These are phyloP conservation scores for Fraxinus cuspidata DNA, from an alignment of 257 asterid species.

Conservation along the genomic window DNA sequence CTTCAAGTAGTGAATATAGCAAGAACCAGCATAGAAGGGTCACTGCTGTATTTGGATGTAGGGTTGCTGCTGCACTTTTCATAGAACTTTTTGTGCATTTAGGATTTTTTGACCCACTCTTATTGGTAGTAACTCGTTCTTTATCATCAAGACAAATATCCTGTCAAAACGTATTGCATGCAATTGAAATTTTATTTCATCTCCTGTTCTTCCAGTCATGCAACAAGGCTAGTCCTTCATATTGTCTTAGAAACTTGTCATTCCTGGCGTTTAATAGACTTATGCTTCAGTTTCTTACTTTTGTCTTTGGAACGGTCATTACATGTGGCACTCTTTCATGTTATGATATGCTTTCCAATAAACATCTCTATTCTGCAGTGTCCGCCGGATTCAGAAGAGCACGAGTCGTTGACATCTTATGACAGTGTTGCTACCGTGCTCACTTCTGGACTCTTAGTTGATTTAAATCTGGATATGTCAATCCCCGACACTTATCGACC, in stretches of 20 bases:
- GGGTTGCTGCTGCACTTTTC: neutral
- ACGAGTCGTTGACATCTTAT: constrained; percentile 61
- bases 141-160: neutral
- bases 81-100: neutral
- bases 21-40: neutral
- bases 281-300: neutral
- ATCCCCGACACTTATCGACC: constrained; percentile 60
- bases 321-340: neutral
- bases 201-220: neutral
- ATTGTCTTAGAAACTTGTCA: neutral
- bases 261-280: neutral
- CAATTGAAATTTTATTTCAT: neutral
- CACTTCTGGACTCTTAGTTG: constrained; percentile 47
- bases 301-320: neutral
- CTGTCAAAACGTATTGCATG: neutral
- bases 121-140: neutral
- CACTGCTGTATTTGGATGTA: neutral
- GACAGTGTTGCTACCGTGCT: constrained; percentile 51
- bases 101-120: neutral
- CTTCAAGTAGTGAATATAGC: neutral
- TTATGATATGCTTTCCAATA: neutral
- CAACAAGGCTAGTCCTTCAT: neutral
- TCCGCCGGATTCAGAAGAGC: constrained; percentile 63
- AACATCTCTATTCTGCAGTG: constrained; percentile 47
- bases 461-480: constrained; percentile 64